phyloP scores from a whole-genome alignment of 2,329 filamentous ascomycete species.

The Fusarium albosuccineum region DNA sequence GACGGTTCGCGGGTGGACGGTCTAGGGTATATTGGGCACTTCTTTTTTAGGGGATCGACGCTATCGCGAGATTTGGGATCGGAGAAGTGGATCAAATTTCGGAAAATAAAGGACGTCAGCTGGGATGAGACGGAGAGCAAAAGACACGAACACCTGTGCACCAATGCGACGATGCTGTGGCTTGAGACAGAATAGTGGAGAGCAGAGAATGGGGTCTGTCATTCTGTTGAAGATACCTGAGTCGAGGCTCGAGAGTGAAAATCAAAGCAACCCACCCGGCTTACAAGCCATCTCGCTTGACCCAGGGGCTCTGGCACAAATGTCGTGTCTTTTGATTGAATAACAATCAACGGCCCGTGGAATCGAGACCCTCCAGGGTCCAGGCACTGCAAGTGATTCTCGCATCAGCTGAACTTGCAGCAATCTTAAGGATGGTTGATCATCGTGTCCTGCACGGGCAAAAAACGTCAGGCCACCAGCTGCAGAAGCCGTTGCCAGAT shows the following conservation, averaged over 20 bases:
- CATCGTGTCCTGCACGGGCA: too few relatives aligned
- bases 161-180: neutral
- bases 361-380: neutral
- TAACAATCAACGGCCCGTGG: slow-evolving; percentile 28
- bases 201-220: neutral
- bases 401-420: slow-evolving; percentile 1
- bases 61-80: slow-evolving; percentile 24
- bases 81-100: slow-evolving; percentile 25
- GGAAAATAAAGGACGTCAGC: slow-evolving; percentile 19
- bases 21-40: slow-evolving; percentile 4
- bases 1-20: neutral
- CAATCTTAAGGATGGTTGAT: neutral
- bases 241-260: neutral
- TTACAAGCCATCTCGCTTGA: neutral
- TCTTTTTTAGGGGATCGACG: slow-evolving; percentile 29
- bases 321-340: neutral
- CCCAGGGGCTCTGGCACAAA: too few relatives aligned
- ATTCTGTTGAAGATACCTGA: neutral
- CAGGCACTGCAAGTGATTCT: slow-evolving; percentile 19
- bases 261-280: neutral
- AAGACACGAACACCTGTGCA: neutral
- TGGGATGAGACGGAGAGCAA: neutral
- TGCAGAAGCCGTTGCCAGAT: neutral
- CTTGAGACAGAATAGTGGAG: neutral
- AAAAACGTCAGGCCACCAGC: slow-evolving; percentile 9